phyloP scores from a whole-genome alignment of 2,329 filamentous ascomycete species.

The Ilyonectria sp. region DNA sequence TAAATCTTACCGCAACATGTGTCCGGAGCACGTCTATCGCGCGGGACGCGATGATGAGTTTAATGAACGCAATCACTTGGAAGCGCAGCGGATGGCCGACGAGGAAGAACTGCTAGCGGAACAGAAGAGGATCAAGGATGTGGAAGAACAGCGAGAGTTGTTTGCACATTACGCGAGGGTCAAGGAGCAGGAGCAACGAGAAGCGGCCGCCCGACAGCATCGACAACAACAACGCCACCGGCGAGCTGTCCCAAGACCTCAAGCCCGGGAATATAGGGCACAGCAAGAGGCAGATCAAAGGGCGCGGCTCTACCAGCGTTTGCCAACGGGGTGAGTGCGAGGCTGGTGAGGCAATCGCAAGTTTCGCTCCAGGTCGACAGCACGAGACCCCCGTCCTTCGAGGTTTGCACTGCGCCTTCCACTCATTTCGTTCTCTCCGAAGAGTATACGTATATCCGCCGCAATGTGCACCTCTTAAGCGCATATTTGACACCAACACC shows the following conservation, averaged over 20 bases:
- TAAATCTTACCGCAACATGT: constrained; percentile 5
- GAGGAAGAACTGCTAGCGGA: not conserved
- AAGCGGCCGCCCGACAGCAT: not conserved
- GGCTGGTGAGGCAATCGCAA: not conserved
- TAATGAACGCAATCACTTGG: not conserved
- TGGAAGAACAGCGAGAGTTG: not conserved
- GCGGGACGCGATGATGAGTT: not conserved
- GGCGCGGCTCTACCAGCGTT: not conserved
- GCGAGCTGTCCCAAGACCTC: not conserved
- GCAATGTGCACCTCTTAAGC: too few relatives aligned
- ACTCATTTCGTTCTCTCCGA: too few relatives aligned
- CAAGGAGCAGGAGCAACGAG: too few relatives aligned
- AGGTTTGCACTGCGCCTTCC: too few relatives aligned
- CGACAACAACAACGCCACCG: not conserved
- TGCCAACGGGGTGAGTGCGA: not conserved
- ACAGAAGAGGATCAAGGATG: not conserved
- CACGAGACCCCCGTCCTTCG: not conserved
- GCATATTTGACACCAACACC: too few relatives aligned
- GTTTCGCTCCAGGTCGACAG: not conserved
- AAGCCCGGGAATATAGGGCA: not conserved
- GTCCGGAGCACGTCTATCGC: constrained; percentile 2
- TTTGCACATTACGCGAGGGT: too few relatives aligned
- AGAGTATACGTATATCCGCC: too few relatives aligned
- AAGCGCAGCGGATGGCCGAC: not conserved
- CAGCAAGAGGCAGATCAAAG: not conserved